Base-by-base conservation (phyloP, 2,329 filamentous ascomycete genomes). In the Colletotrichum australisinense region DNA sequence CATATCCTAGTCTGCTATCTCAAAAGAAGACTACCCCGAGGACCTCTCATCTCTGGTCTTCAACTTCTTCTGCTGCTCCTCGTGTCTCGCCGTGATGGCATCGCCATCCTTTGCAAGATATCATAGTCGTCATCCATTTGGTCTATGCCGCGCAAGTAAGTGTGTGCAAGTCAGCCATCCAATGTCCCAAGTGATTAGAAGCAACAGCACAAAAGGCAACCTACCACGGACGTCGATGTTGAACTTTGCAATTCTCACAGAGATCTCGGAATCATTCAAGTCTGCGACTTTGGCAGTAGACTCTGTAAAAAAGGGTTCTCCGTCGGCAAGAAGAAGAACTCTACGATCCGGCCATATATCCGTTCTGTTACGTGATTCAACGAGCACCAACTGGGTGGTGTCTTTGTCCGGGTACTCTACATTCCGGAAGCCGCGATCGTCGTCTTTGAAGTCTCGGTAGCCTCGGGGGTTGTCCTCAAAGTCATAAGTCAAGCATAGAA, bases 401-500 rank as follows among this genome's bases (percentile, higher is more conserved):
- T 63, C 60, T 6, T 19, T 35, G 4, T 8, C 5, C 11, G 60
- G 60, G 9, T 32, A 63, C 1, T 53, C 60, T 3, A 63, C 60
- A 6, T 53, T 63, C 19, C 49, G 49, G 49, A 26, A 65, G 30
- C 63, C 49, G 30, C 63, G 63, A 16, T 42, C 49, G 3, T 65
- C 63, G 30, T 64, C 49, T 14, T n/a, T 24, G 9, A 64, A 56
- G 4, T 64, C 62, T n/a, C 62, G 62, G 30, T 26, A 64, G 46
- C 62, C 62, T 8, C 62, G 49, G 6, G 46, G 46, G 62, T 64
- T 56, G 26, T 64, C 49, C 3, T 11, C 38, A n/a, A 68, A 72
- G 2, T 68, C 49, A 9, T 63, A 72, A 1, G 69, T 68, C 28
- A 72, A 26, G 35, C 69, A 72, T 3, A 72, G 66, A 5, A 12